phyloP scores from a whole-genome alignment of 306 rosid genomes.

The Sicyos edulis region DNA sequence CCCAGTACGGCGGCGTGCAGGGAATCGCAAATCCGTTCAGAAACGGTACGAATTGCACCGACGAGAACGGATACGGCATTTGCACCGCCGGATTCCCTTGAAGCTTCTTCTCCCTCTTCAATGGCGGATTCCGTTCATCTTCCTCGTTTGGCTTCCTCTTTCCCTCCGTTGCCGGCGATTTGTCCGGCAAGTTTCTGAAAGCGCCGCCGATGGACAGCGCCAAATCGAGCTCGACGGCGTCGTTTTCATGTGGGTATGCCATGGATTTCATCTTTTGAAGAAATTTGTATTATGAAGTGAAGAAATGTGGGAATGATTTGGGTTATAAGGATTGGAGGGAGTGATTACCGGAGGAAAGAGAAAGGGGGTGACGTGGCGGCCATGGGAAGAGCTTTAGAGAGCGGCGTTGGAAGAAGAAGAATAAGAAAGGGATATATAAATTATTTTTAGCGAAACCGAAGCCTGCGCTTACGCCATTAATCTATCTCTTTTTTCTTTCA shows the following conservation, averaged over 20 bases:
- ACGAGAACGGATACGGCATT: conserved; percentile 18
- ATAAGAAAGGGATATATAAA: background rate
- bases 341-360: background rate
- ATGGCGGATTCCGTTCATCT: conserved; percentile 7
- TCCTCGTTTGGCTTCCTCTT: conserved; percentile 20
- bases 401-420: background rate
- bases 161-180: conserved; percentile 22
- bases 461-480: conserved; percentile 7
- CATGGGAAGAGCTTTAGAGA: background rate
- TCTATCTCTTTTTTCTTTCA: background rate
- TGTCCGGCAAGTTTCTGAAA: conserved; percentile 30
- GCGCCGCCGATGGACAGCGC: conserved; percentile 56
- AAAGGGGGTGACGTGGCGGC: conserved; percentile 8
- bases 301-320: background rate
- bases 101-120: conserved; percentile 29
- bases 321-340: background rate
- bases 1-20: background rate
- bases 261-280: background rate
- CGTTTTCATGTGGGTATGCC: conserved; percentile 26
- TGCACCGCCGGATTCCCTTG: background rate
- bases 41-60: conserved; percentile 32
- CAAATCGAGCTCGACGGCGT: conserved; percentile 59
- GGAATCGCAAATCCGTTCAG: conserved; percentile 31
- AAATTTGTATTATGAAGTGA: too few species aligned
- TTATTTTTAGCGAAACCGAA: conserved; percentile 12